These are phyloP conservation scores for Amanita fuliginea DNA, from an alignment of 768 basidiomycete species.

Conservation along the genomic window DNA sequence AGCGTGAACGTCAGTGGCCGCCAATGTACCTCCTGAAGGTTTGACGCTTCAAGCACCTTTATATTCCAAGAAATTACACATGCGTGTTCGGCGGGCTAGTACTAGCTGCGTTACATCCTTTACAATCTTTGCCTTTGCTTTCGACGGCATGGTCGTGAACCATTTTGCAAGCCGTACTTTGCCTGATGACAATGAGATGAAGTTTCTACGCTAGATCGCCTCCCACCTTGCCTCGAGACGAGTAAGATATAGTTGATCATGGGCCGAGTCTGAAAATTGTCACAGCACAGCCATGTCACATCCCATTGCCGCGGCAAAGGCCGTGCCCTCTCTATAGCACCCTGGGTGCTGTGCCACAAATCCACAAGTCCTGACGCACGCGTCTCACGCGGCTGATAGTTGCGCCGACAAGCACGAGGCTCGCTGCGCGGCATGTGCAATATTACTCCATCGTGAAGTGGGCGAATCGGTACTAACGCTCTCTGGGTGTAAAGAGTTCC, in stretches of 20 bases:
- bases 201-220: constrained; percentile 1
- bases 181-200: constrained; percentile 35
- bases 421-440: too few relatives aligned
- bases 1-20: constrained; percentile 25
- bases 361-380: neutral
- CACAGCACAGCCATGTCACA: neutral
- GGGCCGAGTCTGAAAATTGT: neutral
- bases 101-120: constrained; percentile 99
- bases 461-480: too few relatives aligned
- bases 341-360: neutral
- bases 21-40: neutral
- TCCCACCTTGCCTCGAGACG: constrained; percentile 86
- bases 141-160: constrained; percentile 90
- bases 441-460: too few relatives aligned
- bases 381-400: neutral
- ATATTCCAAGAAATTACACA: constrained; percentile 99
- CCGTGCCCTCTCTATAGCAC: too few relatives aligned
- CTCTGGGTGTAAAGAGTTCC: too few relatives aligned
- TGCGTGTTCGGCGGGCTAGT: constrained; percentile 85
- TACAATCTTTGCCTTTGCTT: constrained; percentile 91
- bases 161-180: constrained; percentile 98
- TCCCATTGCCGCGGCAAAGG: neutral
- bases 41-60: constrained; percentile 49
- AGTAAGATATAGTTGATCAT: constrained; percentile 99
- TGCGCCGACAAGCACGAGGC: neutral